Percentiles rank a stretch among this genome's conserved stretches.
Evolutionary conservation across 2,329 filamentous ascomycete species (phyloP).

Genomic region (Claviceps spartinae): DNA sequence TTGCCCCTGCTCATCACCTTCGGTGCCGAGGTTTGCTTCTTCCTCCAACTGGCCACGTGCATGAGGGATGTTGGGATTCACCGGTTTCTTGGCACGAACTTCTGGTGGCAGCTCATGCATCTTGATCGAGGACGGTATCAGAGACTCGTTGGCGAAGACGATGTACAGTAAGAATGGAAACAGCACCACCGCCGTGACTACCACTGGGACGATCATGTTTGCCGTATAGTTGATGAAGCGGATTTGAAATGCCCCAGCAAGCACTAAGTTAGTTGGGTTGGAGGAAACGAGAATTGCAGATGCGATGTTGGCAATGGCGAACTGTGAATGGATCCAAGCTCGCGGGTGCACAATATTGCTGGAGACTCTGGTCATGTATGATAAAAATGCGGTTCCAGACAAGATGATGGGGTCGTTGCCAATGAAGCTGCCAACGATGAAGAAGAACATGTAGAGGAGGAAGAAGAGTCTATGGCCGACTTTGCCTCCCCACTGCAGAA

Average conservation of each 20-base stretch:
- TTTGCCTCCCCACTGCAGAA: slow-evolving; percentile 52
- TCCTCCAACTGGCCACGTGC: slow-evolving; percentile 42
- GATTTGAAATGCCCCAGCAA: slow-evolving; percentile 59
- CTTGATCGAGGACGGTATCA: slow-evolving; percentile 52
- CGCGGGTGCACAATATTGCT: slow-evolving; percentile 57
- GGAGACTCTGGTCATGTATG: slow-evolving; percentile 65
- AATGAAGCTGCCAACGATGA: slow-evolving; percentile 50
- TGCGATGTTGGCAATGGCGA: slow-evolving; percentile 58
- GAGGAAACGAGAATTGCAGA: slow-evolving; percentile 67
- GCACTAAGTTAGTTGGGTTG: slow-evolving; percentile 63
- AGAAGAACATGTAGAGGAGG: slow-evolving; percentile 63
- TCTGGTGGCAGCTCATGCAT: slow-evolving; percentile 54
- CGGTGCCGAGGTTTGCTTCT: slow-evolving; percentile 26
- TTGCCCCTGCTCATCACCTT: slow-evolving; percentile 37
- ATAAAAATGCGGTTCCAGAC: slow-evolving; percentile 59
- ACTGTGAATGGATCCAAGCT: slow-evolving; percentile 63
- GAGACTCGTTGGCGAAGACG: slow-evolving; percentile 48
- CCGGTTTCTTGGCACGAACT: slow-evolving; percentile 38
- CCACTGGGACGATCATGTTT: slow-evolving; percentile 63
- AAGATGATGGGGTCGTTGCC: slow-evolving; percentile 66
- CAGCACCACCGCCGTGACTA: slow-evolving; percentile 52
- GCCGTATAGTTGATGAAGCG: slow-evolving; percentile 61
- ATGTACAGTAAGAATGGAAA: slow-evolving; percentile 60
- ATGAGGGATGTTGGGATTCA: slow-evolving; percentile 61
- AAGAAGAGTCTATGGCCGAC: slow-evolving; percentile 57